phyloP scores from a whole-genome alignment of 306 rosid species.

The Dryas octopetala region DNA sequence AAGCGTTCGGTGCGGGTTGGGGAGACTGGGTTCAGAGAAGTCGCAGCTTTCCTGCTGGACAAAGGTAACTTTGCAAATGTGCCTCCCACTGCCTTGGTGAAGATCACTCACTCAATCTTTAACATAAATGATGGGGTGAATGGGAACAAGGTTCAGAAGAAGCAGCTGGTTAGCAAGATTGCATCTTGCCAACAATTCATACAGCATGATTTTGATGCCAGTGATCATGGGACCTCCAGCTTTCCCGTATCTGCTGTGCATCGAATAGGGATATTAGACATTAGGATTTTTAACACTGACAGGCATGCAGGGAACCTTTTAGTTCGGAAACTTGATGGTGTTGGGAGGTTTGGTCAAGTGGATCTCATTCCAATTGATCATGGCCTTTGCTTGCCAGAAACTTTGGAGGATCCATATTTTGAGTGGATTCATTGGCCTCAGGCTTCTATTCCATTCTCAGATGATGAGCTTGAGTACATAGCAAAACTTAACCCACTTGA shows the following conservation, averaged over 20 bases:
- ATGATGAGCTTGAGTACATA: constrained; percentile 85
- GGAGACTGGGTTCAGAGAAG: constrained; percentile 96
- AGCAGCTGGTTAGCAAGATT: constrained; percentile 84
- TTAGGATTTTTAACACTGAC: constrained; percentile 96
- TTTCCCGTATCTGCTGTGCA: constrained; percentile 92
- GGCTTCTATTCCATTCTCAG: constrained; percentile 91
- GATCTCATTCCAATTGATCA: constrained; percentile 97
- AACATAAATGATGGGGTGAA: constrained; percentile 88
- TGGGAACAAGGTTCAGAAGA: constrained; percentile 59
- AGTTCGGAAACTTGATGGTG: constrained; percentile 77
- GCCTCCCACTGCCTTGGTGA: constrained; percentile 92
- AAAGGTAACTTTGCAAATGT: constrained; percentile 83
- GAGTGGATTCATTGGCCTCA: constrained; percentile 99
- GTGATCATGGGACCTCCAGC: constrained; percentile 97
- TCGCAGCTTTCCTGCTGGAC: constrained; percentile 92
- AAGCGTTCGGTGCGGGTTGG: constrained; percentile 94
- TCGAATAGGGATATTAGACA: constrained; percentile 89
- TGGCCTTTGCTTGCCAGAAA: constrained; percentile 94
- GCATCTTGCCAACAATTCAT: constrained; percentile 92
- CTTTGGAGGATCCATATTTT: constrained; percentile 92
- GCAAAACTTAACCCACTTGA: constrained; percentile 48
- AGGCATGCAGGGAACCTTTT: constrained; percentile 97
- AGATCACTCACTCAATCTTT: constrained; percentile 92
- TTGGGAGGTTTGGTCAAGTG: constrained; percentile 83
- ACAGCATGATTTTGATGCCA: constrained; percentile 94